Base-by-base conservation (phyloP, 306 rosid genomes). In the Fragaria vesca region DNA sequence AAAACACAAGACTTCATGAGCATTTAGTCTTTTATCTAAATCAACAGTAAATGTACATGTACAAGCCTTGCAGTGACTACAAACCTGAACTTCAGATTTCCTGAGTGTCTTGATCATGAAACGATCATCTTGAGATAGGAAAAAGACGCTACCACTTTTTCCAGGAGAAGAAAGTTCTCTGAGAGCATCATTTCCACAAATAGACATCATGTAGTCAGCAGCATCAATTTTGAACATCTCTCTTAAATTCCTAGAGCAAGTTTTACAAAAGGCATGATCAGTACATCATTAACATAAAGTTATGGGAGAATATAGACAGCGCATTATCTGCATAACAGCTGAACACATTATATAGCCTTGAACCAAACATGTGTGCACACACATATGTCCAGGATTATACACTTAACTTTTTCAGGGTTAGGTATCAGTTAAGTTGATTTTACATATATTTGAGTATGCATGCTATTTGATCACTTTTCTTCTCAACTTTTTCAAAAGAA, bases 141-240 rank as follows among this genome's bases (percentile, higher is more conserved):
- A 95, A 84, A 95, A 95, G 79, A 95, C 97, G 63, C 99, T 95
- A 13, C 99, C 99, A 83, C 99, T 95, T 87, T 95, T 95, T 82
- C 99, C 99, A 43, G 99, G 98, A 81, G 98, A 93, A 85, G 98
- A 93, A 66, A 96, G 91, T 81, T 96, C 98, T 83, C 99, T 90
- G 38, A 96, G 89, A 76, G 99, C 91, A 85, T 96, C 99, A 87
- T 93, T 96, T 80, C 99, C 99, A 71, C 99, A 96, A 78, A 96
- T 93, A 77, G 99, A 93, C 97, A 96, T 96, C 99, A 96, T 96
- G 85, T 96, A 96, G 86, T 93, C 97, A 30, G 99, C 99, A 77
- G 99, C 91, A 88, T 96, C 99, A 79, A 96, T 96, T 90, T 90
- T 96, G 89, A 96, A 96, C 93, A 96, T 81, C 81, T 96, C 99